Evolutionary conservation across 805 yeast genomes (phyloP), one percentile per base, ranked within the genome.

Genomic region (Candida sanyiensis): DNA sequence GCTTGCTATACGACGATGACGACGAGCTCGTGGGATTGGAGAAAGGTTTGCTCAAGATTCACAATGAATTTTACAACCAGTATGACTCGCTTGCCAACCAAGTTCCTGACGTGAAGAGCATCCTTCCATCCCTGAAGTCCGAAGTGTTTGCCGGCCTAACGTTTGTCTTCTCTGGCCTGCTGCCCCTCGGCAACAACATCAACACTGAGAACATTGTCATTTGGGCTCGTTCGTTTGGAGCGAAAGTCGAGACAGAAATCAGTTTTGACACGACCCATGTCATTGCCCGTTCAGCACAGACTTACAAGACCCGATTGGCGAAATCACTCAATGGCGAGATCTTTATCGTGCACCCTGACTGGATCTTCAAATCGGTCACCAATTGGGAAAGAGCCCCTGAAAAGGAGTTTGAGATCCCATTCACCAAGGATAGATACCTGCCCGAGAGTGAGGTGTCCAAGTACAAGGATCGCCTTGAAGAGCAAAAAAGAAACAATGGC

Each of bases 161-260:
- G 3, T 74, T 93, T 39, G 70, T 90, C 15, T 82, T 93, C 49
- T 83, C 95, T 4, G 97, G 97, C 0, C 70, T 90, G n/a, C 71
- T 93, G 17, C 97, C 97, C 1, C 56, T 86, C n/a, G 93, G 93
- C 2, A 69, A 80, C 10, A 72, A 77, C 39, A 62, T 84, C 13
- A 80, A 82, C 37, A 63, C 70, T 24, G 93, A 94, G 4, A 96
- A 87, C 56, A 84, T 93, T 31, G 96, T 89, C 2, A 76, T 81
- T 17, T 90, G 97, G 97, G 84, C 90, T 10, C 73, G 75, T 35
- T 85, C 89, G 39, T 90, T 90, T 68, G 98, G 98, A 1, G 97
- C 96, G 0, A 68, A 68, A 3, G 88, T 90, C 7, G 82, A 82
- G 1, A 67, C 78, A 4, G 88, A 85, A 41, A 79, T 83, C 18